Evolutionary conservation across 495 filamentous ascomycete species (phyloP).

Genomic region (Cetradonia linearis): DNA sequence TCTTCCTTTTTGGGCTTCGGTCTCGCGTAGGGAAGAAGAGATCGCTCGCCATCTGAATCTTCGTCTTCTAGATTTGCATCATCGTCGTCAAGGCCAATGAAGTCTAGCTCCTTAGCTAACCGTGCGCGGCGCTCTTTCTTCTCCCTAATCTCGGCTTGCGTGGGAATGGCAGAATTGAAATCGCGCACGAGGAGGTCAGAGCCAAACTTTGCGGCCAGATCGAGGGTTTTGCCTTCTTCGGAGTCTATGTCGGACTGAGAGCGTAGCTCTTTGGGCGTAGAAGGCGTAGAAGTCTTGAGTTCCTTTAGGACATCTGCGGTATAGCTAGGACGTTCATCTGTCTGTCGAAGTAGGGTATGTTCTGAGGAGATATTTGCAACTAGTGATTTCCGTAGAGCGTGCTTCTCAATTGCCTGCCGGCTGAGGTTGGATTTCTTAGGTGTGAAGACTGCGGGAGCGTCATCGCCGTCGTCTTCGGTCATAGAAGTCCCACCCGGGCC

Average conservation of each 20-base stretch:
- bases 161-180: conserved; percentile 50
- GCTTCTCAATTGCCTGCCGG: conserved; percentile 60
- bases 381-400: conserved; percentile 46
- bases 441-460: conserved; percentile 48
- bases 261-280: conserved; percentile 53
- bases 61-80: conserved; percentile 38
- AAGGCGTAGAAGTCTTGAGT: conserved; percentile 70
- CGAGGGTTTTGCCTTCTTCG: conserved; percentile 51
- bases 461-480: conserved; percentile 43
- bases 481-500: conserved; percentile 50
- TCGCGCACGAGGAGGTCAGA: conserved; percentile 28
- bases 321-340: conserved; percentile 69
- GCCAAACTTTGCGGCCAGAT: conserved; percentile 57
- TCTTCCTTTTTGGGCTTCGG: conserved; percentile 39
- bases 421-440: conserved; percentile 64
- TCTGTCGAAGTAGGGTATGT: conserved; percentile 43
- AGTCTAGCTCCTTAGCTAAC: conserved; percentile 68
- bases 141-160: conserved; percentile 79
- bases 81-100: conserved; percentile 55
- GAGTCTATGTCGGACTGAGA: conserved; percentile 33
- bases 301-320: conserved; percentile 78
- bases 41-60: conserved; percentile 35
- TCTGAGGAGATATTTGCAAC: conserved; percentile 35
- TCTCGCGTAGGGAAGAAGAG: conserved; percentile 36
- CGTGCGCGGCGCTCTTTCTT: conserved; percentile 82